Base-by-base conservation (phyloP, 2,329 filamentous ascomycete species). In the Cladosporium sp. region DNA sequence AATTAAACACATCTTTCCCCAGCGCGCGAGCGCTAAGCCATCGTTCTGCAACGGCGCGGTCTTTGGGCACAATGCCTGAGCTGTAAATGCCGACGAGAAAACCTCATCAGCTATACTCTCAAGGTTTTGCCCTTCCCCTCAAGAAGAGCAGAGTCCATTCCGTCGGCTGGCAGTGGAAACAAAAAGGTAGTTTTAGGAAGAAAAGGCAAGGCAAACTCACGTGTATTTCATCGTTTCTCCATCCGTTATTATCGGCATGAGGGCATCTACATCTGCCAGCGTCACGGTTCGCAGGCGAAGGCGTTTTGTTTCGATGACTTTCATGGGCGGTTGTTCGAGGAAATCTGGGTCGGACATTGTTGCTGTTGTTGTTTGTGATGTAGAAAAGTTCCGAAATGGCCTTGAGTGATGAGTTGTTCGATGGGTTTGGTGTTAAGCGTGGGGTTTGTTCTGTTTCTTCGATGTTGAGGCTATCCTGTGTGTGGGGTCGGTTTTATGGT, bases 171-270 rank as follows among this genome's bases (percentile, higher is more conserved):
- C n/a, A n/a, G n/a, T n/a, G n/a, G n/a, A n/a, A n/a, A n/a, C n/a
- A n/a, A n/a, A n/a, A n/a, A n/a, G n/a, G n/a, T n/a, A n/a, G n/a
- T n/a, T n/a, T n/a, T n/a, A 9, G 9, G 22, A 80, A 61, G 27
- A 69, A 72, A 9, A 47, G 59, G 53, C 65, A 83, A 76, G 7
- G 68, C 56, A 7, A 57, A 50, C 51, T 72, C 74, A 55, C 47
- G 82, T 82, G 72, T 76, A 83, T 49, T 65, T 64, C 84, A 87
- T 86, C 40, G 83, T 78, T 56, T 83, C 79, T 4, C 75, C 72
- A 60, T 83, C 72, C 12, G 69, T 71, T 19, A 83, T 78, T 47
- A 87, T 68, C 18, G 66, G 65, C 54, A 79, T 69, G 13, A 82
- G 53, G 6, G 69, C 74, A 1, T 69, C 64, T 2, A 78, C 67